Evolutionary conservation across 192 early-diverging fungal species (phyloP), one percentile per base, ranked within the genome.

Genomic region (Chytriomyces sp.): DNA sequence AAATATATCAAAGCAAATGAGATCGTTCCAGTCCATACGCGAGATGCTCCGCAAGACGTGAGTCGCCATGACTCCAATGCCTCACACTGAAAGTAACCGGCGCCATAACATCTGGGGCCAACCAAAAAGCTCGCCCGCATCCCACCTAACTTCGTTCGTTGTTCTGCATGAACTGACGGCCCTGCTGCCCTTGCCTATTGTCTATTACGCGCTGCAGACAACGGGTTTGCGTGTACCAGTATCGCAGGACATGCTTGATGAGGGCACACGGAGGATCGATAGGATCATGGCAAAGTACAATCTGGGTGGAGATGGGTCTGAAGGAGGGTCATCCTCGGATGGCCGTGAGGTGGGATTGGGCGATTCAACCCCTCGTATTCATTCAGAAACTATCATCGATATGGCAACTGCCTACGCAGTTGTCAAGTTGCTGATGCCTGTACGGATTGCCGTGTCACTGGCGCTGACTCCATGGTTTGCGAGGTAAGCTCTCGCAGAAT

Each of bases 91-190:
- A 79, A 53, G 75, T 79, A 26, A 73, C 65, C 47, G 1, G 6
- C 9, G 60, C 20, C 71, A 81, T 65, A 9, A n/a, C n/a, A 35
- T 35, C 2, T 35, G 28, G 28, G 28, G 2, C 28, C 28, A 35
- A 35, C 28, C 28, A 35, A 35, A 35, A 35, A 50, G 67, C 43
- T 64, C 74, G 8, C 86, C 86, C 5, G 84, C 69, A 11, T 80
- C 87, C 7, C 81, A 86, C 64, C 75, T 88, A 20, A 79, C 79
- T 26, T 75, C 94, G 1, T 97, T 97, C 80, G 86, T 88, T 7
- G 72, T 96, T 16, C 86, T 97, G 26, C 96, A 97, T 79, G 94
- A 97, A 82, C 64, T 95, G 4, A 97, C 96, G 2, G 96, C 94
- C 2, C 81, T 97, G 26, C 81, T 91, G 1, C 96, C 94, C 7